Evolutionary conservation across 169 alveolate species (phyloP), one percentile per base, ranked within the genome.

Genomic region (Babesia sp.): DNA sequence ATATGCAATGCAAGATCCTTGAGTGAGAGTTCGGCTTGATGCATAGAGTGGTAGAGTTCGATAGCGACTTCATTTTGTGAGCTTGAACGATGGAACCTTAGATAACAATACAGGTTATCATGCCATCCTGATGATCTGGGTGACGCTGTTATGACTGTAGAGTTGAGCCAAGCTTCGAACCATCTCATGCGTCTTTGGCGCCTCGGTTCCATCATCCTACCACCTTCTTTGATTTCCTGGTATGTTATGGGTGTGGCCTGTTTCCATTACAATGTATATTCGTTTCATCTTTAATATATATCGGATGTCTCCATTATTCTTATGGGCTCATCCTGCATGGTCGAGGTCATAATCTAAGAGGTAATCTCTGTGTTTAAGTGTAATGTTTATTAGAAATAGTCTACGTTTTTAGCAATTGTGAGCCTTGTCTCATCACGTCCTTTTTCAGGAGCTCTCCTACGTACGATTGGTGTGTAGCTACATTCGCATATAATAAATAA

Each of bases 31-130:
- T 71, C 87, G 26, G 58, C 60, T 51, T 44, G 56, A 31, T 63
- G 77, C 48, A 79, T 11, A 36, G 67, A 45, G 71, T 79, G 73
- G 67, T 79, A 79, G 16, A 70, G 55, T 37, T 79, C 87, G 28
- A 79, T 54, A 4, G 87, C 77, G 34, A 79, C 70, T 45, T 79
- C 87, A n/a, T 61, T 57, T 50, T 39, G 71, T 20, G 74, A 55
- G 53, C 14, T 7, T 16, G 74, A 36, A 42, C 48, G 31, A 29
- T 22, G 50, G 22, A 14, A 42, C n/a, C 63, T 8, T 6, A 56
- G 11, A 28, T 64, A 42, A 50, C 31, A 16, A 3, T 46, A 9
- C 4, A 42, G 3, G n/a, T 64, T 37, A 0, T 50, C 61, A 4
- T 46, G 37, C 74, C 74, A 46, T 39, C 50, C 29, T 0, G 74